Conservation (phyloP, 176 grass and related monocot genomes). For the Saccharum spontaneum region DNA sequence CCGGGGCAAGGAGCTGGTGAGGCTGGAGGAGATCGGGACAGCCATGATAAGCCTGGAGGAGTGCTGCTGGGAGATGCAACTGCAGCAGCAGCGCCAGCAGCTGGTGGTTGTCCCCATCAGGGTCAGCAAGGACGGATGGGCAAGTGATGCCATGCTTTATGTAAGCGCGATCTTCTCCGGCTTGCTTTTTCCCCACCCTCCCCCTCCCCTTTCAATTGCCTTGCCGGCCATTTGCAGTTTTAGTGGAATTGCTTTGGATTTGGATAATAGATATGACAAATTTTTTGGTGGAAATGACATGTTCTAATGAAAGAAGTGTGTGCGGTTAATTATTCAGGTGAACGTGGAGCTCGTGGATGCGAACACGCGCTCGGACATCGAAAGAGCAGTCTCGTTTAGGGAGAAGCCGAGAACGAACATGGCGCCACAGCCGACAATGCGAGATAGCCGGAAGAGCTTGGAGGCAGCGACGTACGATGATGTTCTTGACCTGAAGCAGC, state of each 20-base stretch:
- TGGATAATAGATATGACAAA: neutral
- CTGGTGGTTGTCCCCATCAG: conserved; percentile 68
- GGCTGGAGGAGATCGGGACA: conserved; percentile 77
- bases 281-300: neutral
- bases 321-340: conserved; percentile 40
- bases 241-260: conserved; percentile 25
- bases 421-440: neutral
- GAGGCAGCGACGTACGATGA: conserved; percentile 27
- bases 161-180: conserved; percentile 52
- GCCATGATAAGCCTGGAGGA: conserved; percentile 70
- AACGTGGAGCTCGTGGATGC: conserved; percentile 49
- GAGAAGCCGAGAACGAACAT: conserved; percentile 23
- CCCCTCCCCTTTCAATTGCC: neutral
- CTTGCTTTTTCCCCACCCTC: neutral
- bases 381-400: conserved; percentile 10
- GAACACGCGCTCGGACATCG: neutral
- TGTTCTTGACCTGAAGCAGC: conserved; percentile 52
- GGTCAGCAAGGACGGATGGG: conserved; percentile 62
- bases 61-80: conserved; percentile 64
- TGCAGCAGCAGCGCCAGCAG: conserved; percentile 54
- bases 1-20: conserved; percentile 54
- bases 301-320: neutral
- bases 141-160: conserved; percentile 77
- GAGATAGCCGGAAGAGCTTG: conserved; percentile 11
- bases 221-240: conserved; percentile 19